A percentile compares a stretch with the other conserved stretches of the same genome.
Conservation (phyloP, 345 rosid genomes). For the Erucastrum elatum region DNA sequence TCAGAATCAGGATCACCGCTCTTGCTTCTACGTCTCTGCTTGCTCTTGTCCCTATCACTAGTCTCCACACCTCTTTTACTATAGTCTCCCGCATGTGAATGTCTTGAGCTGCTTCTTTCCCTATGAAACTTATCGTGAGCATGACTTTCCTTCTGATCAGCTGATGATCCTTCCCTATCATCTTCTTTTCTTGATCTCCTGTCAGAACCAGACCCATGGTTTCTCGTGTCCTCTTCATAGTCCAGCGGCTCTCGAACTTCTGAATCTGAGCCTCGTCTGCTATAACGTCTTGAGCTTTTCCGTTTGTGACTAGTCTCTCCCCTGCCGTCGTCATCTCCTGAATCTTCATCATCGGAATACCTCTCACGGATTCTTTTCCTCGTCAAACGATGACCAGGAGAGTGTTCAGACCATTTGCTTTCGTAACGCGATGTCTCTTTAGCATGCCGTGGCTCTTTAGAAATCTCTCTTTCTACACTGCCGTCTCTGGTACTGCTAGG, state of each 20-base stretch:
- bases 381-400: slow-evolving; percentile 27
- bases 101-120: slow-evolving; percentile 10
- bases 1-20: neutral
- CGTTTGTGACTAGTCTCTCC: neutral
- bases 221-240: slow-evolving; percentile 28
- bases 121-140: slow-evolving; percentile 24
- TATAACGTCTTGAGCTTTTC: neutral
- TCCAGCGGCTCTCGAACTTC: slow-evolving; percentile 25
- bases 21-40: slow-evolving; percentile 14
- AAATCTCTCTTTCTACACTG: slow-evolving; percentile 40
- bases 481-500: slow-evolving; percentile 41
- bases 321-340: slow-evolving; percentile 15
- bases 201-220: slow-evolving; percentile 5
- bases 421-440: slow-evolving; percentile 27
- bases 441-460: slow-evolving; percentile 23
- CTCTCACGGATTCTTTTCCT: slow-evolving; percentile 29
- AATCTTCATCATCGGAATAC: slow-evolving; percentile 37
- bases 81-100: neutral
- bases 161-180: slow-evolving; percentile 28
- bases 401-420: slow-evolving; percentile 38
- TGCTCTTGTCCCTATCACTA: slow-evolving; percentile 16
- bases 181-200: slow-evolving; percentile 37
- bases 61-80: slow-evolving; percentile 15
- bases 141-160: slow-evolving; percentile 33
- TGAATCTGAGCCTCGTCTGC: slow-evolving; percentile 9